phyloP scores from a whole-genome alignment of 805 yeast genomes.

The Clavispora fructus region DNA sequence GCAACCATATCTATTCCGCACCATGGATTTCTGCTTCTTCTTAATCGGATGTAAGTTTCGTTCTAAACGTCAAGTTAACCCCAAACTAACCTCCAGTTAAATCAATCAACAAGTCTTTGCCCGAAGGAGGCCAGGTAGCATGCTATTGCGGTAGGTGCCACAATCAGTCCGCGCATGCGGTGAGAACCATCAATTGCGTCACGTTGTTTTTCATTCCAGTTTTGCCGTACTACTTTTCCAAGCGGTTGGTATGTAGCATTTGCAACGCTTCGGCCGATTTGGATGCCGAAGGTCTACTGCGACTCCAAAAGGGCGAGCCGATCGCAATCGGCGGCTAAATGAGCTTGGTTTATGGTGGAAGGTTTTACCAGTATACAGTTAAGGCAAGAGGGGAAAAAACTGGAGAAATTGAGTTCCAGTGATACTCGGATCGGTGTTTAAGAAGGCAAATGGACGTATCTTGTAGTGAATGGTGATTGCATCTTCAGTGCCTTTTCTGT shows the following conservation, averaged over 20 bases:
- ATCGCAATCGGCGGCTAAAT: conserved; percentile 12
- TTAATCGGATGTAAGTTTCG: conserved; percentile 15
- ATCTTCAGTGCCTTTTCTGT: too few relatives aligned
- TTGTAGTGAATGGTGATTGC: too few relatives aligned
- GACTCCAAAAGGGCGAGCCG: conserved; percentile 12
- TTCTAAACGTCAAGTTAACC: background rate
- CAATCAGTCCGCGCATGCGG: conserved; percentile 48
- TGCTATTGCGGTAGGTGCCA: conserved; percentile 55
- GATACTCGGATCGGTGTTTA: too few relatives aligned
- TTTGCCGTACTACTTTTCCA: conserved; percentile 12
- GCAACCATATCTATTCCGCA: background rate
- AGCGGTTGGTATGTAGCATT: conserved; percentile 12
- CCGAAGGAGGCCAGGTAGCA: conserved; percentile 11
- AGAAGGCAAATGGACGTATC: too few relatives aligned
- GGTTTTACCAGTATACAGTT: too few relatives aligned
- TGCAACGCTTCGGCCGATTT: conserved; percentile 17
- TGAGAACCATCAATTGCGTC: conserved; percentile 49
- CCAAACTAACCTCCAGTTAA: conserved; percentile 10
- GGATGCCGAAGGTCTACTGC: conserved; percentile 9
- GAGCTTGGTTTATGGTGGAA: too few relatives aligned
- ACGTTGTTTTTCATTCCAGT: conserved; percentile 15
- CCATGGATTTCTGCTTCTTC: conserved; percentile 15
- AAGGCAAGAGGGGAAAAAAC: too few relatives aligned
- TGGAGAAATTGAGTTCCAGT: too few relatives aligned
- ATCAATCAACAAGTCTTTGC: conserved; percentile 12